A percentile compares a stretch with the other conserved stretches of the same genome.
These are phyloP conservation scores for Ophiostoma ulmi DNA, from an alignment of 2,329 filamentous ascomycete species.

Conservation along the genomic window DNA sequence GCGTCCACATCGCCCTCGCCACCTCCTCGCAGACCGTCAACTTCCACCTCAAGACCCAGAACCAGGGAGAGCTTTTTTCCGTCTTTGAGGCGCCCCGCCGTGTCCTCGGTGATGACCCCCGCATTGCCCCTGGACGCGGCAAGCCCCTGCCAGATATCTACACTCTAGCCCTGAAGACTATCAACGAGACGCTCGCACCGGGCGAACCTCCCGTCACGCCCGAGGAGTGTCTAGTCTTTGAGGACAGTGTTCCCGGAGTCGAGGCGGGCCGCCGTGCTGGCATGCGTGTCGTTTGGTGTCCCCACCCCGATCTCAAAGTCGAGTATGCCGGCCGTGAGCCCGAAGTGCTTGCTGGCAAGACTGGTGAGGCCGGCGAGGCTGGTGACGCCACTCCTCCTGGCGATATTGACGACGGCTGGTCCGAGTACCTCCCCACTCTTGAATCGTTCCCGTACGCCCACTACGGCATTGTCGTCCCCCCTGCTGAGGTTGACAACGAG, in stretches of 20 bases:
- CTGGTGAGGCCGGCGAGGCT: constrained; percentile 57
- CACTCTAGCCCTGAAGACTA: constrained; percentile 72
- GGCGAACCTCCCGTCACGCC: constrained; percentile 64
- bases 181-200: constrained; percentile 67
- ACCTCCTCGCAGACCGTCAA: constrained; percentile 70
- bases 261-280: constrained; percentile 86
- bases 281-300: constrained; percentile 92
- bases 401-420: constrained; percentile 57
- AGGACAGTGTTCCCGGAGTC: constrained; percentile 89
- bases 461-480: constrained; percentile 53
- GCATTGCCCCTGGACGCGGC: constrained; percentile 73
- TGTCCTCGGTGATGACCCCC: constrained; percentile 77
- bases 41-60: constrained; percentile 69
- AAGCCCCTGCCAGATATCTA: constrained; percentile 97
- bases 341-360: constrained; percentile 77
- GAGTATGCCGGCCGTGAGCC: constrained; percentile 73
- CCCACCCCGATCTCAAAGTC: constrained; percentile 70
- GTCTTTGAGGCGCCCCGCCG: constrained; percentile 65
- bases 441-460: constrained; percentile 53
- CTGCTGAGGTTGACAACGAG: constrained; percentile 41
- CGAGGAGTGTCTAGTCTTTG: constrained; percentile 91
- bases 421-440: constrained; percentile 48
- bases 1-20: constrained; percentile 77
- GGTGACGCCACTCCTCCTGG: constrained; percentile 53
- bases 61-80: constrained; percentile 54